A percentile compares a stretch with the other conserved stretches of the same genome.
phyloP scores from a whole-genome alignment of 176 grass and related monocot species.

The Microstegium vimineum region DNA sequence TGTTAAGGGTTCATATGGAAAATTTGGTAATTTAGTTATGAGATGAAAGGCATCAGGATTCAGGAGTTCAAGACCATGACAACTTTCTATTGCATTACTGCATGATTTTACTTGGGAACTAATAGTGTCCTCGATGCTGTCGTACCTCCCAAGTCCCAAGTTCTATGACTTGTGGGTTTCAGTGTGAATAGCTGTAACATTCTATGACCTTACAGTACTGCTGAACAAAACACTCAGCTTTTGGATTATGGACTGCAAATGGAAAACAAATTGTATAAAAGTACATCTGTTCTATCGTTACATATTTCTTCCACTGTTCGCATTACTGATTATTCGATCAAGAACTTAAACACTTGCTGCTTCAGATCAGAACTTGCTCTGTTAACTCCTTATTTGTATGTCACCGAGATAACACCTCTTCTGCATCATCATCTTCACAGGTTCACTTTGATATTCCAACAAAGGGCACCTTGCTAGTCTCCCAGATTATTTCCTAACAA shows the following conservation, averaged over 20 bases:
- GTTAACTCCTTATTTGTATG: background rate
- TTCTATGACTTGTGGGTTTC: background rate
- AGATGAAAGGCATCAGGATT: background rate
- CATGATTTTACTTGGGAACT: background rate
- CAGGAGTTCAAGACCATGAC: no score
- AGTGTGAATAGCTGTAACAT: background rate
- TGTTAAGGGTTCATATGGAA: background rate
- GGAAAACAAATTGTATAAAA: background rate
- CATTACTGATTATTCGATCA: background rate
- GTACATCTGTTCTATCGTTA: background rate
- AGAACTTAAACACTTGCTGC: background rate
- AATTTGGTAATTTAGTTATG: background rate
- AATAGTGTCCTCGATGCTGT: background rate
- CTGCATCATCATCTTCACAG: background rate
- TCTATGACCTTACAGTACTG: background rate
- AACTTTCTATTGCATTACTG: background rate
- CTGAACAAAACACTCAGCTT: background rate
- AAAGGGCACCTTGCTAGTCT: background rate
- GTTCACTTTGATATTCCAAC: background rate
- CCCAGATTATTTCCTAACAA: background rate
- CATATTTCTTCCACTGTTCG: background rate
- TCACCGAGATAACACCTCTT: background rate
- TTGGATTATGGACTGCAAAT: background rate
- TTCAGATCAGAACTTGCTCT: background rate
- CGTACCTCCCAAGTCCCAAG: background rate